Percentiles rank a stretch among this genome's conserved stretches.
Evolutionary conservation across 768 basidiomycete species (phyloP).

Genomic region (Naganishia friedmannii): DNA sequence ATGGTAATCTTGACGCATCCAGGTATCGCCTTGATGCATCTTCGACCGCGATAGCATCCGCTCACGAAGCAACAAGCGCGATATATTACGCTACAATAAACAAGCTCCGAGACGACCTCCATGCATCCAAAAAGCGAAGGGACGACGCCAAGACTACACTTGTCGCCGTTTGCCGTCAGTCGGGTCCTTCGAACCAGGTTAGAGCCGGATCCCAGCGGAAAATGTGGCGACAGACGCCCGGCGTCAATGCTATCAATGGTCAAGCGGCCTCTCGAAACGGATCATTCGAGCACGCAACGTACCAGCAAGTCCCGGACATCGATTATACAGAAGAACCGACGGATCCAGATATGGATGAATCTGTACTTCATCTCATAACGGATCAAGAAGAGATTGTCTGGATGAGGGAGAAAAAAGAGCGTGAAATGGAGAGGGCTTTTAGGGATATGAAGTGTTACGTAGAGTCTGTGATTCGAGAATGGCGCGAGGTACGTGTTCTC

Average conservation of each 20-base stretch:
- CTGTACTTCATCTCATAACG: not conserved
- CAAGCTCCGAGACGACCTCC: constrained; percentile 16
- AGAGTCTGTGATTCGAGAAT: constrained; percentile 24
- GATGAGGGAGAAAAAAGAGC: constrained; percentile 6
- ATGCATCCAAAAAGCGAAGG: not conserved
- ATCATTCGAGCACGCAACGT: not conserved
- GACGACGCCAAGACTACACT: constrained; percentile 1
- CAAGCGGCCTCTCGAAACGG: not conserved
- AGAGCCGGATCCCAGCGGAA: not conserved
- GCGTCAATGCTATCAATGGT: not conserved
- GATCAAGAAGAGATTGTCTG: constrained; percentile 24
- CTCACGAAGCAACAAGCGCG: not conserved
- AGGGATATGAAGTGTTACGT: constrained; percentile 28
- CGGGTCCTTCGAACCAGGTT: not conserved
- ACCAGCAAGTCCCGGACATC: not conserved
- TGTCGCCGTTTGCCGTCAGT: not conserved
- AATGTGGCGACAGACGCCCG: not conserved
- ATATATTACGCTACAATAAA: constrained; percentile 9
- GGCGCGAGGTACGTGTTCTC: constrained; percentile 23
- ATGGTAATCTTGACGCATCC: too few relatives aligned
- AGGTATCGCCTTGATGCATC: not conserved
- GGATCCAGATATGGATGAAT: not conserved
- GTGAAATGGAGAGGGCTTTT: constrained; percentile 25
- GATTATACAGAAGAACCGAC: not conserved
- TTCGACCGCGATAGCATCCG: not conserved